Percentiles rank a stretch among this genome's conserved stretches.
Evolutionary conservation across 257 asterid species (phyloP).

Genomic region (Fraxinus pennsylvanica): DNA sequence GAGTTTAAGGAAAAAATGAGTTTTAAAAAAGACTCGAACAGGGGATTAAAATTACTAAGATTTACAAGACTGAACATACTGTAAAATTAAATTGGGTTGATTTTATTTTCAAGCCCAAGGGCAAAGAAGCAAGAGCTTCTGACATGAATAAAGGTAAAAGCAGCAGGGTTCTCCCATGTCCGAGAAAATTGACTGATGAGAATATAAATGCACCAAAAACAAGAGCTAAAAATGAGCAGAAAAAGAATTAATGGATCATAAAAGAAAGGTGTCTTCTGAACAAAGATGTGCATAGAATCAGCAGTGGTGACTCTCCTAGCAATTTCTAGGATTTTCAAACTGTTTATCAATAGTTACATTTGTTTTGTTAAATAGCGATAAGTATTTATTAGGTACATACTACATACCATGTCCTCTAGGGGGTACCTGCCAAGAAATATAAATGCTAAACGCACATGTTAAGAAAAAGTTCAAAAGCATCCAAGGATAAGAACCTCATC

Average conservation of each 20-base stretch:
- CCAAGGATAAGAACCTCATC: constrained; percentile 41
- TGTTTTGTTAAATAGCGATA: background rate
- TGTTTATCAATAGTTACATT: background rate
- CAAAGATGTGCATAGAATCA: background rate
- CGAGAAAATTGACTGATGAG: background rate
- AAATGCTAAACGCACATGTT: background rate
- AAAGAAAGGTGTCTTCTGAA: background rate
- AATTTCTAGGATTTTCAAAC: background rate
- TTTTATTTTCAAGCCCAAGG: background rate
- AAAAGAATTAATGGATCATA: background rate
- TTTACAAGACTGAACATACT: background rate
- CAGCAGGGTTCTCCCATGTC: background rate
- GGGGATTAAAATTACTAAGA: background rate
- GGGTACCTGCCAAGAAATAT: background rate
- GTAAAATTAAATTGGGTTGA: background rate
- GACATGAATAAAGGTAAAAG: background rate
- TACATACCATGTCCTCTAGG: background rate
- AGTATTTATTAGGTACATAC: background rate
- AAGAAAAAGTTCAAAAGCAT: constrained; percentile 1
- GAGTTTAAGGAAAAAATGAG: background rate
- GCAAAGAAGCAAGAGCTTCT: background rate
- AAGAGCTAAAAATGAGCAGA: background rate
- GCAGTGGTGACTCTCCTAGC: background rate
- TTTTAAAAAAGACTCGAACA: too few species aligned
- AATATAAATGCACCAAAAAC: background rate